A percentile compares a stretch with the other conserved stretches of the same genome.
phyloP scores from a whole-genome alignment of 352 stramenopile species.

The Globisporangium recalcitrans region DNA sequence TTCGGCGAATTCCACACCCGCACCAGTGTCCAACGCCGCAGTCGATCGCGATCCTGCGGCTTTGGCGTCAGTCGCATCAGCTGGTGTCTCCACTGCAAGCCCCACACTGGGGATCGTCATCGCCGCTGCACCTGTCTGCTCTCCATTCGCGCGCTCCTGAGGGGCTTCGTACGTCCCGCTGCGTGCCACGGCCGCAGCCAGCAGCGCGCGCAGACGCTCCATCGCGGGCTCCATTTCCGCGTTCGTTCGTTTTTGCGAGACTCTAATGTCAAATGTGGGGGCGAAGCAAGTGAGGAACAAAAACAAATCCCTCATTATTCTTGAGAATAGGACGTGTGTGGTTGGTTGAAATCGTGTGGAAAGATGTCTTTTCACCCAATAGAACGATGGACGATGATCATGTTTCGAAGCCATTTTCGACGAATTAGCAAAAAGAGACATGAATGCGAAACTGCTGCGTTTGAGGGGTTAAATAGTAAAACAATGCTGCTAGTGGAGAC shows the following conservation, averaged over 20 bases:
- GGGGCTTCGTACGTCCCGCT: conserved; percentile 12
- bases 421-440: neutral
- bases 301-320: neutral
- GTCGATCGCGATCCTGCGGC: conserved; percentile 11
- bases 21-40: conserved; percentile 17
- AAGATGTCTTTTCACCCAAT: neutral
- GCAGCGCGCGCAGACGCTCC: conserved; percentile 38
- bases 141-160: neutral
- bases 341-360: neutral
- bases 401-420: neutral
- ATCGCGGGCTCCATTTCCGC: conserved; percentile 33
- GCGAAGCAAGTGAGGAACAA: neutral
- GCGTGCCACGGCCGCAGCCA: conserved; percentile 33
- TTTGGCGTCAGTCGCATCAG: neutral
- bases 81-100: neutral
- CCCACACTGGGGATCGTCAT: neutral
- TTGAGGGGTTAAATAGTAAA: conserved; percentile 17
- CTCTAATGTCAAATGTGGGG: neutral
- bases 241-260: conserved; percentile 17
- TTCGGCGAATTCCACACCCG: conserved; percentile 19
- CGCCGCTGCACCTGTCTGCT: neutral
- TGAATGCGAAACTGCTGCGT: neutral
- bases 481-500: neutral
- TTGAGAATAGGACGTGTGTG: neutral
- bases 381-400: neutral